phyloP scores from a whole-genome alignment of 2,329 filamentous ascomycete genomes.

The Sporothrix globosa region DNA sequence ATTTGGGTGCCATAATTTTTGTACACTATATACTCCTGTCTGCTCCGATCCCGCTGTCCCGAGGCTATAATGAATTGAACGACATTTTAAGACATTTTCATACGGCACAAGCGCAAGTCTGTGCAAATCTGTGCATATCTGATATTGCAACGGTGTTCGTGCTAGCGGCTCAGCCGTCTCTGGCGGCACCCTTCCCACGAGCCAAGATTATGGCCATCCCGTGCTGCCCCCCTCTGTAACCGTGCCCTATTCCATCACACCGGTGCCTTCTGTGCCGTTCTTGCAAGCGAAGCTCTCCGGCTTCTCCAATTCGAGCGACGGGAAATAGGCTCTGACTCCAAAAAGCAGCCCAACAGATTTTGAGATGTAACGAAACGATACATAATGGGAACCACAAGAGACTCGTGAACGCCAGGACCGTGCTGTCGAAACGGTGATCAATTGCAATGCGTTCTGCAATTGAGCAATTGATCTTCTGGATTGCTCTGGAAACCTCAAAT shows the following conservation, averaged over 20 bases:
- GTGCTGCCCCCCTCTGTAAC: neutral
- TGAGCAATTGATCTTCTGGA: conserved; percentile 10
- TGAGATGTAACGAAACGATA: neutral
- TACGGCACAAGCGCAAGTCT: neutral
- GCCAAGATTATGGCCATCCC: neutral
- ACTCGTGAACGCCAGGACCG: neutral
- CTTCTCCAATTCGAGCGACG: conserved; percentile 17
- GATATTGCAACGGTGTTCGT: conserved; percentile 14
- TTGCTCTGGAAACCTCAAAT: conserved; percentile 28
- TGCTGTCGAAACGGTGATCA: neutral
- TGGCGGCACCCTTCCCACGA: conserved; percentile 1
- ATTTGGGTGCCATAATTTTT: neutral
- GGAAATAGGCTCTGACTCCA: neutral
- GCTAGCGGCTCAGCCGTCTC: conserved; percentile 25
- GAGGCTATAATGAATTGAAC: conserved; percentile 27
- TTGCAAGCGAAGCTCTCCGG: conserved; percentile 7
- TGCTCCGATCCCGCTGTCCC: conserved; percentile 27
- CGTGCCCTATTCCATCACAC: conserved; percentile 1
- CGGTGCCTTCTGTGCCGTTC: conserved; percentile 15
- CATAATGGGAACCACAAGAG: neutral
- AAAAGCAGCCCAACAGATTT: neutral
- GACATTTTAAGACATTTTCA: neutral
- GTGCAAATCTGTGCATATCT: conserved; percentile 25
- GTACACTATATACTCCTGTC: neutral
- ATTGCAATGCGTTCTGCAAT: neutral